These are phyloP conservation scores for Phaseolus lunatus DNA, from an alignment of 306 rosid genomes.

Conservation along the genomic window DNA sequence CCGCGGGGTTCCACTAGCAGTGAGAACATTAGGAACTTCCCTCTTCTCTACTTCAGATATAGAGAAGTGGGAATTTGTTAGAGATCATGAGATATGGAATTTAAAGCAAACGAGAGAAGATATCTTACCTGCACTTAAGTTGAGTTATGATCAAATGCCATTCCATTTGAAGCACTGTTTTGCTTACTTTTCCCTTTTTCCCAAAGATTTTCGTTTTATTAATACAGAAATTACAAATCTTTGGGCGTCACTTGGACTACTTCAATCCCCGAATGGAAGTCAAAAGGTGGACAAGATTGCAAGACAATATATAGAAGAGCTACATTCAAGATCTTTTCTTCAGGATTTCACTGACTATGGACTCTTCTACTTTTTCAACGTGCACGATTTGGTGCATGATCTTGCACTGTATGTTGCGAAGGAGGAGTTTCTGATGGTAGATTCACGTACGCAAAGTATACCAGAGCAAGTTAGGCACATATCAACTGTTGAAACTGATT, in stretches of 20 bases:
- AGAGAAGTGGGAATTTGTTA: constrained; percentile 5
- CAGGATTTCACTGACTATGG: constrained; percentile 6
- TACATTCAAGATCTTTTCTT: constrained; percentile 40
- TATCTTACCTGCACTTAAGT: constrained; percentile 4
- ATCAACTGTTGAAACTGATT: not conserved
- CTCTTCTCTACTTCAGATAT: not conserved
- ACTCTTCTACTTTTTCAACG: not conserved
- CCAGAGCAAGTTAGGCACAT: not conserved
- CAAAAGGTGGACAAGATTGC: not conserved
- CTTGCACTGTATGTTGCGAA: not conserved
- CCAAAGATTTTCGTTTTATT: not conserved
- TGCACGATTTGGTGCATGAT: constrained; percentile 29
- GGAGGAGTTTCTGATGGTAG: not conserved
- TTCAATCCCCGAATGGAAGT: not conserved
- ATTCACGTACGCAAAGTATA: not conserved
- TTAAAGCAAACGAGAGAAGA: not conserved
- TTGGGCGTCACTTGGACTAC: not conserved
- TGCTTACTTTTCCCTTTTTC: constrained; percentile 13
- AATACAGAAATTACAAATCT: not conserved
- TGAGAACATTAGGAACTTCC: constrained; percentile 14
- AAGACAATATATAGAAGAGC: not conserved
- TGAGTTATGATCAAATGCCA: constrained; percentile 41
- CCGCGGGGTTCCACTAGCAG: not conserved
- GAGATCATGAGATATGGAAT: constrained; percentile 5
- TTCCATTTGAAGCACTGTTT: constrained; percentile 6